phyloP scores from a whole-genome alignment of 768 basidiomycete genomes.

The Ephemerocybe angulata region DNA sequence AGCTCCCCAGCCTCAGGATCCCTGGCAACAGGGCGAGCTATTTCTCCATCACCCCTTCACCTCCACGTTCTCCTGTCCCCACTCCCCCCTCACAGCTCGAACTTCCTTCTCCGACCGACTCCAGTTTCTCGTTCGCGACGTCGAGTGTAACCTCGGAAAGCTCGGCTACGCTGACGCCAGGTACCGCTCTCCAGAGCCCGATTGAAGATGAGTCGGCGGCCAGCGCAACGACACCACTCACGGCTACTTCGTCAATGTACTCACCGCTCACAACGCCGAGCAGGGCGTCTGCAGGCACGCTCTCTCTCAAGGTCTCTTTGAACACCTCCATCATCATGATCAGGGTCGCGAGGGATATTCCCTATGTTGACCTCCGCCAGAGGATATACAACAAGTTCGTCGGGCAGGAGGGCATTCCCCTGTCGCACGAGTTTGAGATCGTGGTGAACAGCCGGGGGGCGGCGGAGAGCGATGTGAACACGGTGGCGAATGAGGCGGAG shows the following conservation, averaged over 20 bases:
- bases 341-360: conserved; percentile 43
- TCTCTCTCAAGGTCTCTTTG: conserved; percentile 63
- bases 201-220: not conserved
- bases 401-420: conserved; percentile 52
- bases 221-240: not conserved
- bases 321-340: conserved; percentile 62
- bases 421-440: conserved; percentile 53
- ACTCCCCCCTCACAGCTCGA: conserved; percentile 38
- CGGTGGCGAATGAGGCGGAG: conserved; percentile 54
- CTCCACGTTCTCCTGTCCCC: conserved; percentile 11
- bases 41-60: conserved; percentile 11
- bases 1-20: conserved; percentile 8
- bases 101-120: conserved; percentile 26
- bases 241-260: conserved; percentile 17
- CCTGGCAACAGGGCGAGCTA: conserved; percentile 2
- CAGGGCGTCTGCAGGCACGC: conserved; percentile 20
- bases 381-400: conserved; percentile 65
- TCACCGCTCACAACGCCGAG: conserved; percentile 21
- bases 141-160: conserved; percentile 21
- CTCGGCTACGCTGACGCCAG: conserved; percentile 5
- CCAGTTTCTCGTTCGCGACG: conserved; percentile 22
- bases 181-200: conserved; percentile 16
- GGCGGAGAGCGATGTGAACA: conserved; percentile 18
- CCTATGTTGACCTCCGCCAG: conserved; percentile 52
- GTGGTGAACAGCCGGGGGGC: too few species aligned